phyloP scores from a whole-genome alignment of 1,284 basidiomycete species.

The Rhodotorula sp. region DNA sequence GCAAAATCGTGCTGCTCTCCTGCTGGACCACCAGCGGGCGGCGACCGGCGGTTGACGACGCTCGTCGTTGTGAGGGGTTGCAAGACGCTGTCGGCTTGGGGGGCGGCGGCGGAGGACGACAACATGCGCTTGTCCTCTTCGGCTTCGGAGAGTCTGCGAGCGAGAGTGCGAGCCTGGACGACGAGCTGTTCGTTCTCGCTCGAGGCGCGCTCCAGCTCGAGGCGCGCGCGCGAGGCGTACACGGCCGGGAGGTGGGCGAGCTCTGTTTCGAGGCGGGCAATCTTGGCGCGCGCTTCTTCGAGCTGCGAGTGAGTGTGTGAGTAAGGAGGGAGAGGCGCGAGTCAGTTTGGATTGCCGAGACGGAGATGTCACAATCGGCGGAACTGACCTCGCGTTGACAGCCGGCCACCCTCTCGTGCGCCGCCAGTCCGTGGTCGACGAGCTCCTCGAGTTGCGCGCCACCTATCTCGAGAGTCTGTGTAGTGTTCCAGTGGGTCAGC shows the following conservation, averaged over 20 bases:
- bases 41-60: no score
- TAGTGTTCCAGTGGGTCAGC: no score
- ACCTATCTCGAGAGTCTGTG: background rate
- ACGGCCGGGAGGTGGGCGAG: conserved; percentile 1
- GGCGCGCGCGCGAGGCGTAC: background rate
- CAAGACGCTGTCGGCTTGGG: no score
- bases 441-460: conserved; percentile 1
- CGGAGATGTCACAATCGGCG: background rate
- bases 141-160: conserved; percentile 14
- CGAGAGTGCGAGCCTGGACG: conserved; percentile 28
- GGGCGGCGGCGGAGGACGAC: background rate
- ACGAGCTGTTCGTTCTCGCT: conserved; percentile 33
- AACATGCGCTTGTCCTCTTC: background rate
- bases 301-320: background rate
- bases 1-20: no score
- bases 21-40: no score
- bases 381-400: background rate
- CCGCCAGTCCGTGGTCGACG: conserved; percentile 6
- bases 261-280: conserved; percentile 2
- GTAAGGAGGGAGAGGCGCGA: background rate
- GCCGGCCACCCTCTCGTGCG: background rate
- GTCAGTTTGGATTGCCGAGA: no score
- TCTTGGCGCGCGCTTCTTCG: background rate
- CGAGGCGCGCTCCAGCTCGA: conserved; percentile 25
- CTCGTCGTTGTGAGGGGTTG: no score